Percentiles rank a stretch among this genome's conserved stretches.
These are phyloP conservation scores for Albatrellus ellisii DNA, from an alignment of 768 basidiomycete genomes.

Conservation along the genomic window DNA sequence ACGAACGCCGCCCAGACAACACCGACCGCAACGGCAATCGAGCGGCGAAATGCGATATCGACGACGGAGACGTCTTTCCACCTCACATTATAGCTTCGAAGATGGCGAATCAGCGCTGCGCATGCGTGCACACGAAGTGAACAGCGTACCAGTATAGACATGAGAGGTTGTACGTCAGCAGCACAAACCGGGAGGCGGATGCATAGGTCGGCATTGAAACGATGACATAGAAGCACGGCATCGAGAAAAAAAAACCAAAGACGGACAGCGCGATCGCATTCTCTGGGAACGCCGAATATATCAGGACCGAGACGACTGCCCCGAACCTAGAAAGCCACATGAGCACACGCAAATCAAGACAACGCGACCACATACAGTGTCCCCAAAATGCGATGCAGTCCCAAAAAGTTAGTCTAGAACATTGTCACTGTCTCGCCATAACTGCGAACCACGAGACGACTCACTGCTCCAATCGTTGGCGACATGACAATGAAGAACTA, in stretches of 20 bases:
- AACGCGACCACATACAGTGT: slow-evolving; percentile 49
- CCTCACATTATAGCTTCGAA: slow-evolving; percentile 65
- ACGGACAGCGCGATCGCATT: slow-evolving; percentile 61
- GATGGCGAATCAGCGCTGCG: slow-evolving; percentile 6
- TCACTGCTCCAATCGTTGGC: slow-evolving; percentile 76
- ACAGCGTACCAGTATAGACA: slow-evolving; percentile 32
- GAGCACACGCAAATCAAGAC: neutral
- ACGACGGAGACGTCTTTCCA: slow-evolving; percentile 47
- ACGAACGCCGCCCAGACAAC: slow-evolving; percentile 85
- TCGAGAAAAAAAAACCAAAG: slow-evolving; percentile 80
- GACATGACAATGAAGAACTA: slow-evolving; percentile 88
- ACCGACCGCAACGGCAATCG: slow-evolving; percentile 69
- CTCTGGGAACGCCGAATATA: slow-evolving; percentile 68
- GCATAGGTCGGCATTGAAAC: slow-evolving; percentile 67
- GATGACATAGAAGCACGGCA: slow-evolving; percentile 91
- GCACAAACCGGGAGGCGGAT: slow-evolving; percentile 64
- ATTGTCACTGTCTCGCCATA: slow-evolving; percentile 9
- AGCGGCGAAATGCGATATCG: slow-evolving; percentile 65
- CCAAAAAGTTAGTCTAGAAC: slow-evolving; percentile 74
- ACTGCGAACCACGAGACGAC: slow-evolving; percentile 16
- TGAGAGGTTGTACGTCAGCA: slow-evolving; percentile 84
- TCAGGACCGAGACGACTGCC: slow-evolving; percentile 56
- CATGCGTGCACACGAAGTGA: slow-evolving; percentile 3
- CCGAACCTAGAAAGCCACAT: slow-evolving; percentile 42
- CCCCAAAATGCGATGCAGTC: slow-evolving; percentile 71